Conservation (phyloP, 1,284 basidiomycete species). For the Puccinia hordei region DNA sequence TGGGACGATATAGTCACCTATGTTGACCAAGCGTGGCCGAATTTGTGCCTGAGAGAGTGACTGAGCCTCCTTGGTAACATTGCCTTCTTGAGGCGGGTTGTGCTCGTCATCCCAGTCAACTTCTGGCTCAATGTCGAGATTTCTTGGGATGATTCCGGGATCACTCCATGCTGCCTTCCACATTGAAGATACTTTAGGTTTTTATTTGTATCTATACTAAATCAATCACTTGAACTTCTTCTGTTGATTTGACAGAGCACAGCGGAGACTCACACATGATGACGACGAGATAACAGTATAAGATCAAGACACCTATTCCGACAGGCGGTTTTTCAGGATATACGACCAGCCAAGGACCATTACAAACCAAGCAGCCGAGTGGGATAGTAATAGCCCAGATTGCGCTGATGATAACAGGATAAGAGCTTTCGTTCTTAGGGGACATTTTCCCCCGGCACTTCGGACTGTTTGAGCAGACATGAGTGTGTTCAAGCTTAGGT, state of each 20-base stretch:
- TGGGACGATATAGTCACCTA: conserved; percentile 10
- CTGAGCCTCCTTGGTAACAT: background rate
- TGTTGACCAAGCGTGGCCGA: conserved; percentile 15
- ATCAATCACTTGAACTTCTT: background rate
- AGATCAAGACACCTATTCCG: conserved; percentile 3
- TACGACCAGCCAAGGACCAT: conserved; percentile 22
- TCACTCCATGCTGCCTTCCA: conserved; percentile 25
- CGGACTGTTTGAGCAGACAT: background rate
- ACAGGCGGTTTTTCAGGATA: background rate
- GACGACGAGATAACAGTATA: conserved; percentile 30
- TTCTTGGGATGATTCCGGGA: conserved; percentile 31
- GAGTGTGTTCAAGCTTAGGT: background rate
- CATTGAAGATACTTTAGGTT: conserved; percentile 37
- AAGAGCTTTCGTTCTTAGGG: background rate
- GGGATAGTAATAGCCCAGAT: conserved; percentile 20
- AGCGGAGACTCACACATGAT: conserved; percentile 28
- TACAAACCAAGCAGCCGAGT: conserved; percentile 4
- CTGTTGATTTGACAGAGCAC: background rate
- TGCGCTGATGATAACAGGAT: background rate
- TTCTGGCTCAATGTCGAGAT: conserved; percentile 21
- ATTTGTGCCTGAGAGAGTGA: background rate
- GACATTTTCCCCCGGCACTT: background rate
- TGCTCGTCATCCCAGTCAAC: background rate
- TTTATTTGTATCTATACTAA: background rate
- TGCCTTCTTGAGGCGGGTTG: background rate